These are phyloP conservation scores for Ensete ventricosum DNA, from an alignment of 176 grass and related monocot genomes.

Conservation along the genomic window DNA sequence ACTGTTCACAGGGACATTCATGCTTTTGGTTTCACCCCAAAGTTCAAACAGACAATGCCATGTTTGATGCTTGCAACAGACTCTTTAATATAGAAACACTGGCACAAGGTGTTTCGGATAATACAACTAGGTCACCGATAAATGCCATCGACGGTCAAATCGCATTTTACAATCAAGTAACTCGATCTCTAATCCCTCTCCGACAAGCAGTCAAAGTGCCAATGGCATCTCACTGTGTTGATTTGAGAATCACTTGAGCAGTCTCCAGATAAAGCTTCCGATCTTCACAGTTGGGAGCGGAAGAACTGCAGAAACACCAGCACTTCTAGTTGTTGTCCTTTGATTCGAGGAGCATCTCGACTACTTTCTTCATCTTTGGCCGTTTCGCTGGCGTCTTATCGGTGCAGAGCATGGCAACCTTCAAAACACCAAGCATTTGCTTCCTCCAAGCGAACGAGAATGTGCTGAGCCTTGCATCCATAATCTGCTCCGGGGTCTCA, in stretches of 20 bases:
- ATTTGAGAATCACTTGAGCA: neutral
- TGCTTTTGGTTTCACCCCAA: too few relatives aligned
- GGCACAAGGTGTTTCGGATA: too few relatives aligned
- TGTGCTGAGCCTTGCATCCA: constrained; percentile 80
- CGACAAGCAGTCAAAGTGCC: neutral
- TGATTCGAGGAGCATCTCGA: constrained; percentile 83
- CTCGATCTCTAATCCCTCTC: neutral
- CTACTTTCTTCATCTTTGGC: constrained; percentile 79
- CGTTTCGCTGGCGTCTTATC: constrained; percentile 52
- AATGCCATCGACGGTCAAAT: too few relatives aligned
- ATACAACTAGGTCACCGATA: too few relatives aligned
- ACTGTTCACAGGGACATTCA: neutral
- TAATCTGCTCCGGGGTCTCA: constrained; percentile 83
- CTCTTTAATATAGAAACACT: too few relatives aligned
- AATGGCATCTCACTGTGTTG: neutral
- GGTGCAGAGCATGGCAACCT: constrained; percentile 74
- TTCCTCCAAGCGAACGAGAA: constrained; percentile 79
- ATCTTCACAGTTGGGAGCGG: too few relatives aligned
- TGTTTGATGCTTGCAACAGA: too few relatives aligned
- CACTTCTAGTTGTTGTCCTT: constrained; percentile 36
- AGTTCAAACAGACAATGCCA: too few relatives aligned
- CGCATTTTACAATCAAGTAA: too few relatives aligned
- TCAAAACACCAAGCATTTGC: constrained; percentile 83
- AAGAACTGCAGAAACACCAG: too few relatives aligned
- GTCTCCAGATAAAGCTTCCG: too few relatives aligned